Evolutionary conservation across 2,329 filamentous ascomycete species (phyloP).

Genomic region (Ascochyta rabiei): DNA sequence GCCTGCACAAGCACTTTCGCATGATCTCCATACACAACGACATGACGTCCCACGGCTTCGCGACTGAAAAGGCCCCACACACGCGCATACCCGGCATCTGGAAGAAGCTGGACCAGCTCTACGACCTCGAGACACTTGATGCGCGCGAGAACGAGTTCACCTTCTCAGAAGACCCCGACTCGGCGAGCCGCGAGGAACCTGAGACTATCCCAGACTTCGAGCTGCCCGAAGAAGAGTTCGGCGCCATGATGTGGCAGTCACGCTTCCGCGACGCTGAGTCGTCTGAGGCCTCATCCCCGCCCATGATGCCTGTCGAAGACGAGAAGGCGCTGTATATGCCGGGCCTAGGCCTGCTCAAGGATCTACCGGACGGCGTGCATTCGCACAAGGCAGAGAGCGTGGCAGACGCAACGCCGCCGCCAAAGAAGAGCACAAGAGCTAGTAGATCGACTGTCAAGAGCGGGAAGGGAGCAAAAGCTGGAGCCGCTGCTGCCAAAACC

Average conservation of each 20-base stretch:
- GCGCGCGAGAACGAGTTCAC: slow-evolving; percentile 73
- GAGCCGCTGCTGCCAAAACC: slow-evolving; percentile 31
- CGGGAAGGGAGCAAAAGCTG: slow-evolving; percentile 32
- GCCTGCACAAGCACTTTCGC: slow-evolving; percentile 64
- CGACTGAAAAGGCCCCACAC: slow-evolving; percentile 73
- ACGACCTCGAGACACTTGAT: slow-evolving; percentile 85
- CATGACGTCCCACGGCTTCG: slow-evolving; percentile 63
- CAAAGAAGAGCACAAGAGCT: slow-evolving; percentile 39
- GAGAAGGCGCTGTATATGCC: slow-evolving; percentile 42
- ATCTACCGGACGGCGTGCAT: slow-evolving; percentile 33
- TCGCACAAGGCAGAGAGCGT: slow-evolving; percentile 39
- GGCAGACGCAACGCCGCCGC: slow-evolving; percentile 37
- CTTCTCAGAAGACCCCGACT: slow-evolving; percentile 64
- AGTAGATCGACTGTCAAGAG: slow-evolving; percentile 31
- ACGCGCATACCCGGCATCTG: slow-evolving; percentile 91
- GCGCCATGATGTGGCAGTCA: slow-evolving; percentile 52
- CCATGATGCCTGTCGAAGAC: slow-evolving; percentile 38
- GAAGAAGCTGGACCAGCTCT: slow-evolving; percentile 81
- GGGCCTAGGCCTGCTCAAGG: slow-evolving; percentile 42
- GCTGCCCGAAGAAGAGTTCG: slow-evolving; percentile 53
- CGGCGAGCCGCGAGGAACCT: slow-evolving; percentile 45
- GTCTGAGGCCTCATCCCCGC: slow-evolving; percentile 37
- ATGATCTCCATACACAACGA: slow-evolving; percentile 53
- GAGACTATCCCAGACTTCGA: slow-evolving; percentile 47
- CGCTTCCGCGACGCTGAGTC: slow-evolving; percentile 43